These are phyloP conservation scores for Macrotyloma uniflorum DNA, from an alignment of 306 rosid genomes.

Conservation along the genomic window DNA sequence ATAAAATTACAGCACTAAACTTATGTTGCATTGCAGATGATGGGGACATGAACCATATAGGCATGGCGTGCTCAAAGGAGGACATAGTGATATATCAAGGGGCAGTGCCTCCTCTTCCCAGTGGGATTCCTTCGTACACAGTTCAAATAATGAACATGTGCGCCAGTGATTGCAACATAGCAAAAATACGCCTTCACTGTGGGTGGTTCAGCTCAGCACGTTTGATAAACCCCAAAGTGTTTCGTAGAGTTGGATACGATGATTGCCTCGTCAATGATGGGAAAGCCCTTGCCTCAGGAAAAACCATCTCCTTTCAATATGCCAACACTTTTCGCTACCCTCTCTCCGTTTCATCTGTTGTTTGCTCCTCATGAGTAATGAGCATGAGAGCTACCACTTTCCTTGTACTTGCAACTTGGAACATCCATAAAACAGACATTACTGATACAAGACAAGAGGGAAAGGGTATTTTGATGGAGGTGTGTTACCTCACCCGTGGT, in stretches of 20 bases:
- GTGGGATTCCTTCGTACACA: slow-evolving; percentile 55
- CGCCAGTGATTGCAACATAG: slow-evolving; percentile 55
- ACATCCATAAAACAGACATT: not conserved
- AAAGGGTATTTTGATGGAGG: too few species aligned
- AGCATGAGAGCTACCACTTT: not conserved
- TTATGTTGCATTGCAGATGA: slow-evolving; percentile 14
- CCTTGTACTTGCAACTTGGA: not conserved
- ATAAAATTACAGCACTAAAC: not conserved
- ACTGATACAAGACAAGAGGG: not conserved
- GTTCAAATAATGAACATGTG: slow-evolving; percentile 63
- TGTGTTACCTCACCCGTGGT: too few species aligned
- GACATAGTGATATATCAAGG: slow-evolving; percentile 59
- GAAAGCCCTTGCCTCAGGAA: slow-evolving; percentile 47
- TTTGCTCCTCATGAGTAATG: slow-evolving; percentile 28
- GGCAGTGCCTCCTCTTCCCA: slow-evolving; percentile 48
- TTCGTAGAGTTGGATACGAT: slow-evolving; percentile 48
- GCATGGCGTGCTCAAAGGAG: slow-evolving; percentile 48
- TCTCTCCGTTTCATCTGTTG: slow-evolving; percentile 60
- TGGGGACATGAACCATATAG: slow-evolving; percentile 37
- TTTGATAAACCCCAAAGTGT: slow-evolving; percentile 55
- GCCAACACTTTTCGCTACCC: slow-evolving; percentile 57
- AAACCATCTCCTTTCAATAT: slow-evolving; percentile 59
- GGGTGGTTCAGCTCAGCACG: slow-evolving; percentile 76
- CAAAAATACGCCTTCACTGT: slow-evolving; percentile 56
- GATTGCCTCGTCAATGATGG: slow-evolving; percentile 70